These are phyloP conservation scores for Trametes coccinea DNA, from an alignment of 768 basidiomycete genomes.

Conservation along the genomic window DNA sequence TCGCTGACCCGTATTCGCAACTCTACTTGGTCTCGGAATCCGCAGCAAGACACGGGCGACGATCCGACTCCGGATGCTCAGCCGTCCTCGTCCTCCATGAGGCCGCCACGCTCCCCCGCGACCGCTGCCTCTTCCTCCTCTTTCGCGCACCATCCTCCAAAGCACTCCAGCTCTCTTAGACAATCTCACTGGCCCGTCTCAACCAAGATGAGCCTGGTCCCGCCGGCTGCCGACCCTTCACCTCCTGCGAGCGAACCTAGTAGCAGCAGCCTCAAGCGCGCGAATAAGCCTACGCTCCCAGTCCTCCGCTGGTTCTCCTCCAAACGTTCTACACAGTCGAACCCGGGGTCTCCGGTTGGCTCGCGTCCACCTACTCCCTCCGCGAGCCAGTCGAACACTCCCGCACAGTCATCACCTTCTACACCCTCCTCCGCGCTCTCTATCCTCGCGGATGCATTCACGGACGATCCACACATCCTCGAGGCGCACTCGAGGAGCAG, in stretches of 20 bases:
- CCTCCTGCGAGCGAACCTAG: slow-evolving; percentile 7
- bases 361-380: slow-evolving; percentile 24
- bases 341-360: slow-evolving; percentile 14
- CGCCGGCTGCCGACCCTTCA: slow-evolving; percentile 4
- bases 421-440: slow-evolving; percentile 37
- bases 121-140: neutral
- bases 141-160: slow-evolving; percentile 1
- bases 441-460: slow-evolving; percentile 35
- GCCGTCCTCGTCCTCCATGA: slow-evolving; percentile 9
- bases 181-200: neutral
- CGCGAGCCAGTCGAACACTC: slow-evolving; percentile 9
- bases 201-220: slow-evolving; percentile 10
- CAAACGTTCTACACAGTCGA: slow-evolving; percentile 27
- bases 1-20: neutral
- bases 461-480: slow-evolving; percentile 29
- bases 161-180: slow-evolving; percentile 4
- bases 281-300: slow-evolving; percentile 22
- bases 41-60: neutral
- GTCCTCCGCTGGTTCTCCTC: slow-evolving; percentile 50
- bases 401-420: slow-evolving; percentile 20
- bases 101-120: slow-evolving; percentile 6
- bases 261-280: slow-evolving; percentile 1
- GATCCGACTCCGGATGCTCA: neutral
- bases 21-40: neutral
- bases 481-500: slow-evolving; percentile 16